Conservation (phyloP, 768 basidiomycete genomes). For the Boletus huronensis region DNA sequence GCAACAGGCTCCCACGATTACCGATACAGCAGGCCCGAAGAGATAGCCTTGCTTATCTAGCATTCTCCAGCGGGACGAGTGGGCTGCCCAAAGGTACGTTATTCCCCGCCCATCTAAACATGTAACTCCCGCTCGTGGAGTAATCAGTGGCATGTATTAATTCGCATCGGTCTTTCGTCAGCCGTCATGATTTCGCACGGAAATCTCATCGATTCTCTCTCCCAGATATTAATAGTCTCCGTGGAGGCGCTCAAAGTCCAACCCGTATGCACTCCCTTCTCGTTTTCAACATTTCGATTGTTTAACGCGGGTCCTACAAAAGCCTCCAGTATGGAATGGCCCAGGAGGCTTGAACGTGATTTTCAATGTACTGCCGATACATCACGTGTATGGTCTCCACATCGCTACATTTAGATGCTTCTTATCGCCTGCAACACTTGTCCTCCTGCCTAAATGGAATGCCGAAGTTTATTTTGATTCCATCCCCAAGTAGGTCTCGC, state of each 20-base stretch:
- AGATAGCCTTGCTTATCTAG: slow-evolving; percentile 63
- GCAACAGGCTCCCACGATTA: slow-evolving; percentile 37
- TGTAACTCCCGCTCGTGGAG: neutral
- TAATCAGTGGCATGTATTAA: neutral
- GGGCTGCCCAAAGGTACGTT: slow-evolving; percentile 67
- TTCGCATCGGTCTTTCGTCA: slow-evolving; percentile 20
- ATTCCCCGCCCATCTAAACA: neutral
- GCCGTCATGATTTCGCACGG: slow-evolving; percentile 75
- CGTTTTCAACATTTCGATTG: neutral
- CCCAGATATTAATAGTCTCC: slow-evolving; percentile 35
- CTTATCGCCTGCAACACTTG: slow-evolving; percentile 41
- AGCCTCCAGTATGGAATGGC: slow-evolving; percentile 40
- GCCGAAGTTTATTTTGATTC: slow-evolving; percentile 45
- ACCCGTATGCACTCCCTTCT: slow-evolving; percentile 32
- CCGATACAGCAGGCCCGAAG: slow-evolving; percentile 43
- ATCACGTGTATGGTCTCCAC: slow-evolving; percentile 66
- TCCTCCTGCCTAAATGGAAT: slow-evolving; percentile 64
- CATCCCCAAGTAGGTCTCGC: slow-evolving; percentile 54
- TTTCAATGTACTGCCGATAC: slow-evolving; percentile 63
- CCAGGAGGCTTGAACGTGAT: slow-evolving; percentile 45
- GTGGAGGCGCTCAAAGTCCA: slow-evolving; percentile 34
- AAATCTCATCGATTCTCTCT: slow-evolving; percentile 48
- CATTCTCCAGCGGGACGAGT: slow-evolving; percentile 77
- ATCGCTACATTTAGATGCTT: slow-evolving; percentile 47
- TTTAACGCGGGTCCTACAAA: neutral